A percentile compares a stretch with the other conserved stretches of the same genome.
phyloP scores from a whole-genome alignment of 192 early-diverging fungal genomes.

The Thoreauomyces humboldtii region DNA sequence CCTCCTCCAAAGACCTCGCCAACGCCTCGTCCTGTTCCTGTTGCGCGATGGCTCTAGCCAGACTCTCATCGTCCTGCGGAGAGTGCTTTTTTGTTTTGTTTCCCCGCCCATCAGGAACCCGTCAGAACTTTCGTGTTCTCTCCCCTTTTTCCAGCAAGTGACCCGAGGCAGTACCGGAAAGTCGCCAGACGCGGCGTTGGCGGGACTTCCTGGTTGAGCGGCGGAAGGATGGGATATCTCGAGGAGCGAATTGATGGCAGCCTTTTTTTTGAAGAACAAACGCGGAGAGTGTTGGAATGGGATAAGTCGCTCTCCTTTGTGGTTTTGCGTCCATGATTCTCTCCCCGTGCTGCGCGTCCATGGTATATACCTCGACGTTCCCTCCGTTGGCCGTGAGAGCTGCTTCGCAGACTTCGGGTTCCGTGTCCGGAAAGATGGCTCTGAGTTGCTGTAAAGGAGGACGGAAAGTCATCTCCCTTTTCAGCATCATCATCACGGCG shows the following conservation, averaged over 20 bases:
- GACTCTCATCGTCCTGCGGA: constrained; percentile 14
- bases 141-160: not conserved
- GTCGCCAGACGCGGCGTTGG: no score
- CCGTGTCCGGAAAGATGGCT: constrained; percentile 32
- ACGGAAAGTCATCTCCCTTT: no score
- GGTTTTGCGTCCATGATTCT: no score
- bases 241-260: constrained; percentile 23
- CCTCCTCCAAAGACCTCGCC: constrained; percentile 16
- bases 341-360: no score
- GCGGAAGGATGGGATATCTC: constrained; percentile 29
- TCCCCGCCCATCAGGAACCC: no score
- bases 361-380: constrained; percentile 27
- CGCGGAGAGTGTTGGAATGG: no score
- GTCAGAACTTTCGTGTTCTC: no score
- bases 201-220: no score
- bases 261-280: no score
- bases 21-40: constrained; percentile 24
- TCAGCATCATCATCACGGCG: no score
- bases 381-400: constrained; percentile 25
- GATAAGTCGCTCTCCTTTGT: no score
- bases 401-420: constrained; percentile 28
- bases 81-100: no score
- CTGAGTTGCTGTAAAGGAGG: constrained; percentile 6
- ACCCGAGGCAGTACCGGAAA: not conserved
- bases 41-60: constrained; percentile 17